Evolutionary conservation across 2,329 filamentous ascomycete species (phyloP).

Genomic region (Curvularia sp.): DNA sequence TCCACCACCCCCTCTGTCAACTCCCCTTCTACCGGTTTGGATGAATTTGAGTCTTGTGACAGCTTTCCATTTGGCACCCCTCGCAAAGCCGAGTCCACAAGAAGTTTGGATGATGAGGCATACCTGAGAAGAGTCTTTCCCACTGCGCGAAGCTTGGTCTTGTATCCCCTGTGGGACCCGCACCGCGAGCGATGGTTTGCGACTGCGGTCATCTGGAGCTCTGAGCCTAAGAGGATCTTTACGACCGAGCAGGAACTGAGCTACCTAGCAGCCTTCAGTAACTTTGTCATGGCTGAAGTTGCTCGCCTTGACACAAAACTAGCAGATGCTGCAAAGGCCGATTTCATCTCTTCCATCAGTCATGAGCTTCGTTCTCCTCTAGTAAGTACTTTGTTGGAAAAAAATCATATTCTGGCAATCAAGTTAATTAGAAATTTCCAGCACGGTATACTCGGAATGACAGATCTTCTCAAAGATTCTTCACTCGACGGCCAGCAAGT

Average conservation of each 20-base stretch:
- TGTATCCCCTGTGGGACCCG: conserved; percentile 53
- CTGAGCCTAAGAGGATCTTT: conserved; percentile 48
- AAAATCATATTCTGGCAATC: background rate
- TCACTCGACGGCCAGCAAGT: conserved; percentile 52
- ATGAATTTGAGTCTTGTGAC: conserved; percentile 29
- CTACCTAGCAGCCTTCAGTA: conserved; percentile 50
- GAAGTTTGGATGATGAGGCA: conserved; percentile 46
- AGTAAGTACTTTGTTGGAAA: conserved; percentile 2
- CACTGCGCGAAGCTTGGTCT: conserved; percentile 47
- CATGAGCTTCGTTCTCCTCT: conserved; percentile 69
- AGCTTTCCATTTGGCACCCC: conserved; percentile 34
- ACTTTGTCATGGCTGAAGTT: conserved; percentile 51
- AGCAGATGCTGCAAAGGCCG: conserved; percentile 60
- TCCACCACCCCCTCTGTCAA: conserved; percentile 21
- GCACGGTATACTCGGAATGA: conserved; percentile 64
- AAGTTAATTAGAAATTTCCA: conserved; percentile 1
- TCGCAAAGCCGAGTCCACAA: conserved; percentile 40
- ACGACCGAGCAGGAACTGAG: conserved; percentile 49
- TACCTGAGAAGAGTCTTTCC: conserved; percentile 46
- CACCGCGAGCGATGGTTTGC: conserved; percentile 51
- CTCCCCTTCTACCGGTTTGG: conserved; percentile 24
- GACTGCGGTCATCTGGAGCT: conserved; percentile 50
- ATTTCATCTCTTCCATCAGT: conserved; percentile 66
- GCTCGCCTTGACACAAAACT: conserved; percentile 49
- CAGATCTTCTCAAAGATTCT: conserved; percentile 45